Conservation (phyloP, 2,329 filamentous ascomycete genomes). For the Sordariomycetes sp. region DNA sequence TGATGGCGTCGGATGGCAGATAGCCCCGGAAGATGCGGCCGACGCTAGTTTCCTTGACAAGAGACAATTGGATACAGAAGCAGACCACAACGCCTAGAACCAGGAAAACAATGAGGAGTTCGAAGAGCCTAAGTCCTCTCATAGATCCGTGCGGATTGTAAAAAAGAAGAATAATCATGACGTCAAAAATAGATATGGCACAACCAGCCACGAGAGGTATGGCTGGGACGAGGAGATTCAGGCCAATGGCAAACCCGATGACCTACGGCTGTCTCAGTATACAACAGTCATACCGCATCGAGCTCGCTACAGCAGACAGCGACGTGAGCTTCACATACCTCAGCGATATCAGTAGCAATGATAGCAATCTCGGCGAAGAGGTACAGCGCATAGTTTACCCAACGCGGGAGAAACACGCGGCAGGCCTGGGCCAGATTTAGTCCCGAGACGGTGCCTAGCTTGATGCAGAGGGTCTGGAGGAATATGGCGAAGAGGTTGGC, state of each 20-base stretch:
- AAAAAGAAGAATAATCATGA: no score
- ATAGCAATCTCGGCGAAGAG: constrained; percentile 57
- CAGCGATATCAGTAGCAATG: constrained; percentile 63
- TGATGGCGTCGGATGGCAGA: constrained; percentile 50
- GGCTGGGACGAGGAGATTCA: no score
- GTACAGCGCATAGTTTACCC: constrained; percentile 56
- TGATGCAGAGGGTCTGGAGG: constrained; percentile 58
- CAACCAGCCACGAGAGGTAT: no score
- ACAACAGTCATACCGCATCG: no score
- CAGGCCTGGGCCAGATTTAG: constrained; percentile 59
- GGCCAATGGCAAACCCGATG: no score
- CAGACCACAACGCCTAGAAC: constrained; percentile 62
- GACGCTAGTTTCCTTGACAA: constrained; percentile 45
- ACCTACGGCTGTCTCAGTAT: no score
- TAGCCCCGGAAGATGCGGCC: constrained; percentile 57
- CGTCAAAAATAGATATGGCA: no score
- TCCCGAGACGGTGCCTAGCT: constrained; percentile 60
- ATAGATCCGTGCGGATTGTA: no score
- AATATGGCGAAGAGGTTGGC: constrained; percentile 65
- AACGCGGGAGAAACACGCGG: constrained; percentile 53
- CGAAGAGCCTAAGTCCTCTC: no score
- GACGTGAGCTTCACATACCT: no score
- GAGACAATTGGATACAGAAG: constrained; percentile 60
- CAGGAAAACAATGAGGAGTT: constrained; percentile 52
- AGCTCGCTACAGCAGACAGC: no score